Evolutionary conservation across 768 basidiomycete species (phyloP).

Genomic region (Hysterangium stoloniferum): DNA sequence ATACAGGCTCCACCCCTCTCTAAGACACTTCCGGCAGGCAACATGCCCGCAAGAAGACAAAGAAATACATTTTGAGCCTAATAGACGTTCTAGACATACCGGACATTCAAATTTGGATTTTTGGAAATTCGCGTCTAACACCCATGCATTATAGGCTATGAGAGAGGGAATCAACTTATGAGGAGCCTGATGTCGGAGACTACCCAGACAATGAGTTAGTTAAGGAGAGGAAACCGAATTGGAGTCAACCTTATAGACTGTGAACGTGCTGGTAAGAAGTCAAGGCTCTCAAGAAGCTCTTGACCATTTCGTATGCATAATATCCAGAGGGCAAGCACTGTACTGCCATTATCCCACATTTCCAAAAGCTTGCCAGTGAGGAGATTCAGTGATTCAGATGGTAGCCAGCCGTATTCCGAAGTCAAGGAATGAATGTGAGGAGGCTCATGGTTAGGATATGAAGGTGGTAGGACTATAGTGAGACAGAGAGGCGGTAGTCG

Average conservation of each 20-base stretch:
- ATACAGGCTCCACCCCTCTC: slow-evolving; percentile 75
- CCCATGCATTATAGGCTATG: slow-evolving; percentile 38
- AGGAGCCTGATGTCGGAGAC: slow-evolving; percentile 53
- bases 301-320: slow-evolving; percentile 58
- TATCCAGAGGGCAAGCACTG: slow-evolving; percentile 61
- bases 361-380: slow-evolving; percentile 37
- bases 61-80: slow-evolving; percentile 67
- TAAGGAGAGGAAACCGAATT: slow-evolving; percentile 1
- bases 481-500: slow-evolving; percentile 59
- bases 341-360: slow-evolving; percentile 56
- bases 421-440: slow-evolving; percentile 51
- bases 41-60: slow-evolving; percentile 62
- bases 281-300: slow-evolving; percentile 47
- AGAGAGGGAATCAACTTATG: slow-evolving; percentile 42
- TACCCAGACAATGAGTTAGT: slow-evolving; percentile 18
- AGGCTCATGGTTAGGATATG: slow-evolving; percentile 47
- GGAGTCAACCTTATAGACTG: slow-evolving; percentile 28
- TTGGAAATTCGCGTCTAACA: slow-evolving; percentile 48
- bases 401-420: slow-evolving; percentile 53
- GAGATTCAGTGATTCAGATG: slow-evolving; percentile 21
- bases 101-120: slow-evolving; percentile 58
- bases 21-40: slow-evolving; percentile 76
- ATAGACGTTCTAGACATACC: slow-evolving; percentile 66
- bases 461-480: slow-evolving; percentile 41
- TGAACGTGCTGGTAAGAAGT: slow-evolving; percentile 27